Evolutionary conservation across 2,329 filamentous ascomycete species (phyloP).

Genomic region (Arthrocladium fulminans): DNA sequence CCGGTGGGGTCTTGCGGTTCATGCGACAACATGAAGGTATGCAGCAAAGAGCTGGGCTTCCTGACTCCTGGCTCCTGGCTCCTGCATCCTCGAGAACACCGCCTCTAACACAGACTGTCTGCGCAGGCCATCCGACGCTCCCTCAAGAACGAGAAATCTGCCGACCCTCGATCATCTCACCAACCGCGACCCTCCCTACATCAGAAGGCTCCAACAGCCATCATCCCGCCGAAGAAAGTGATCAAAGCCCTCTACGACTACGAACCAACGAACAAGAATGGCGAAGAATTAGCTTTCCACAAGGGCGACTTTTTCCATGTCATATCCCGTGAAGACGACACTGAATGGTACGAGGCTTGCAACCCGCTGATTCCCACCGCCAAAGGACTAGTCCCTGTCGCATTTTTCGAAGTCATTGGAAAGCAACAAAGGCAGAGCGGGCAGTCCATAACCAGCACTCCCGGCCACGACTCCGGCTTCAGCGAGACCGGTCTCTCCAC

Average conservation of each 20-base stretch:
- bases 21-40: conserved; percentile 10
- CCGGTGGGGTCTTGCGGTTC: conserved; percentile 3
- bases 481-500: conserved; percentile 43
- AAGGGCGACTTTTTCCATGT: conserved; percentile 98
- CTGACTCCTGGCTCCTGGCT: neutral
- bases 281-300: conserved; percentile 78
- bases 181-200: conserved; percentile 69
- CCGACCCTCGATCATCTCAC: conserved; percentile 51
- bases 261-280: conserved; percentile 56
- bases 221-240: conserved; percentile 92
- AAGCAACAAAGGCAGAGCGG: conserved; percentile 86
- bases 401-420: conserved; percentile 85
- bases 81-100: no score
- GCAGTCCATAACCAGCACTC: conserved; percentile 51
- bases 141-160: conserved; percentile 77
- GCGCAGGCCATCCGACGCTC: conserved; percentile 70
- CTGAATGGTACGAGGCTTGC: conserved; percentile 96
- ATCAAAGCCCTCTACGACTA: conserved; percentile 97
- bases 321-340: conserved; percentile 82
- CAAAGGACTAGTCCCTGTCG: conserved; percentile 83
- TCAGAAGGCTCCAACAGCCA: conserved; percentile 77
- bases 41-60: neutral
- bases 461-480: conserved; percentile 89
- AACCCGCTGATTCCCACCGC: conserved; percentile 83
- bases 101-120: neutral